Percentiles rank a stretch among this genome's conserved stretches.
These are phyloP conservation scores for Macrocybe gigantea DNA, from an alignment of 768 basidiomycete genomes.

Conservation along the genomic window DNA sequence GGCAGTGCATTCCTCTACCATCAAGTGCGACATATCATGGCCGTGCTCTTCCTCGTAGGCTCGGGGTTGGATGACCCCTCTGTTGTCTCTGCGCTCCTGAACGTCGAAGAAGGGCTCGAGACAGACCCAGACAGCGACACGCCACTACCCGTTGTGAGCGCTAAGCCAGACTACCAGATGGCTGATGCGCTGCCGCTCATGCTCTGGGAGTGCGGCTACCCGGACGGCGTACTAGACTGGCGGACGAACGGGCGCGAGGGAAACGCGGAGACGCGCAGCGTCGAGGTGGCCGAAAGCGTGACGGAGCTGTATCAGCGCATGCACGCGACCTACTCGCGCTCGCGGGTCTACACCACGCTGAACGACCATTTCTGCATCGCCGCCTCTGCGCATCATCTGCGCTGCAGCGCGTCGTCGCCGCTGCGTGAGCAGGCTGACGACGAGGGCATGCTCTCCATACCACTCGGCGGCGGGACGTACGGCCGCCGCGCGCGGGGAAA, in stretches of 20 bases:
- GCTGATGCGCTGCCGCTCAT: constrained; percentile 87
- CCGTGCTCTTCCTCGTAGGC: constrained; percentile 84
- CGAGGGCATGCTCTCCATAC: constrained; percentile 34
- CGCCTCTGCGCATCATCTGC: constrained; percentile 43
- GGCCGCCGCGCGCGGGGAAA: constrained; percentile 42
- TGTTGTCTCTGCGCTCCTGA: constrained; percentile 68
- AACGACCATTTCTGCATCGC: constrained; percentile 61
- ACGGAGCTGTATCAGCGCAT: constrained; percentile 46
- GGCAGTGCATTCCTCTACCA: constrained; percentile 92
- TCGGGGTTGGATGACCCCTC: constrained; percentile 68
- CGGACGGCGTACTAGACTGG: constrained; percentile 66
- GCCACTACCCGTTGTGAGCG: constrained; percentile 44
- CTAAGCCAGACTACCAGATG: constrained; percentile 92
- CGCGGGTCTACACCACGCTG: constrained; percentile 59
- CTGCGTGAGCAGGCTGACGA: too few species aligned
- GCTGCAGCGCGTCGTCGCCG: neutral
- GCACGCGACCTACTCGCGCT: constrained; percentile 48
- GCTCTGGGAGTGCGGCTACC: constrained; percentile 86
- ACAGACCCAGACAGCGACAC: constrained; percentile 24
- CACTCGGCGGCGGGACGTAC: constrained; percentile 67
- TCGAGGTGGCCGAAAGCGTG: constrained; percentile 17
- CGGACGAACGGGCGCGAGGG: constrained; percentile 28
- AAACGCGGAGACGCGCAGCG: constrained; percentile 10
- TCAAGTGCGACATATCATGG: constrained; percentile 94
- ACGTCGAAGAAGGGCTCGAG: constrained; percentile 49